Percentiles rank a stretch among this genome's conserved stretches.
These are phyloP conservation scores for Colletotrichum caudatum DNA, from an alignment of 2,329 filamentous ascomycete genomes.

Conservation along the genomic window DNA sequence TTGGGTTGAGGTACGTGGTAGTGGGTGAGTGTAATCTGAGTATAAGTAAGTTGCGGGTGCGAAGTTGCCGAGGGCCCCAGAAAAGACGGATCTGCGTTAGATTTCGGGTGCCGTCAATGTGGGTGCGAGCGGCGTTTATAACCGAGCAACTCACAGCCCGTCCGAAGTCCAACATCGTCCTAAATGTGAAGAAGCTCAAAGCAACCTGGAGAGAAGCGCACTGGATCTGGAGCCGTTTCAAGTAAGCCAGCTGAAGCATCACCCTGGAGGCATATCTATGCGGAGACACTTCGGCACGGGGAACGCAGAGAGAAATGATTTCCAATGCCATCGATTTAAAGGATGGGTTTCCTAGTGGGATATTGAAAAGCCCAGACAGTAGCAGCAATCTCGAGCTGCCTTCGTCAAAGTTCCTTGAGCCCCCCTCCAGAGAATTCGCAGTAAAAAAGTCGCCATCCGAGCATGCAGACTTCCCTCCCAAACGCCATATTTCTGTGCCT, in stretches of 20 bases:
- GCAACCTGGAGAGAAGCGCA: background rate
- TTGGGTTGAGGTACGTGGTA: background rate
- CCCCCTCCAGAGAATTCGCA: constrained; percentile 23
- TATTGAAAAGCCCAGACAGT: constrained; percentile 22
- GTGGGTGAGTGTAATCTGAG: background rate
- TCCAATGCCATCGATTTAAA: constrained; percentile 27
- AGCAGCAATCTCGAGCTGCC: constrained; percentile 16
- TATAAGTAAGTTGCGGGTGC: constrained; percentile 19
- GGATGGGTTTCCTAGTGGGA: constrained; percentile 35
- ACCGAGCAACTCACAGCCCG: constrained; percentile 1
- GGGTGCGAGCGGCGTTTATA: constrained; percentile 15
- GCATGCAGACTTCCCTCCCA: constrained; percentile 37
- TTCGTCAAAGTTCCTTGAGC: constrained; percentile 21
- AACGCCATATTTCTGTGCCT: constrained; percentile 43
- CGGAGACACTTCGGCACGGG: background rate
- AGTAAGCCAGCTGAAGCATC: background rate
- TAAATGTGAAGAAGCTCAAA: background rate
- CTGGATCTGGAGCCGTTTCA: background rate
- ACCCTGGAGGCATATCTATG: background rate
- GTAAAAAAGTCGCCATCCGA: constrained; percentile 37
- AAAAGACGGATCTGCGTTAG: constrained; percentile 12
- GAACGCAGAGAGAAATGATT: background rate
- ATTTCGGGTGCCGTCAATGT: constrained; percentile 9
- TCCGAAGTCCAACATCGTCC: background rate
- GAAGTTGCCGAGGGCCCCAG: constrained; percentile 31